Base-by-base conservation (phyloP, 176 grass and related monocot genomes). In the Cenchrus purpureus region DNA sequence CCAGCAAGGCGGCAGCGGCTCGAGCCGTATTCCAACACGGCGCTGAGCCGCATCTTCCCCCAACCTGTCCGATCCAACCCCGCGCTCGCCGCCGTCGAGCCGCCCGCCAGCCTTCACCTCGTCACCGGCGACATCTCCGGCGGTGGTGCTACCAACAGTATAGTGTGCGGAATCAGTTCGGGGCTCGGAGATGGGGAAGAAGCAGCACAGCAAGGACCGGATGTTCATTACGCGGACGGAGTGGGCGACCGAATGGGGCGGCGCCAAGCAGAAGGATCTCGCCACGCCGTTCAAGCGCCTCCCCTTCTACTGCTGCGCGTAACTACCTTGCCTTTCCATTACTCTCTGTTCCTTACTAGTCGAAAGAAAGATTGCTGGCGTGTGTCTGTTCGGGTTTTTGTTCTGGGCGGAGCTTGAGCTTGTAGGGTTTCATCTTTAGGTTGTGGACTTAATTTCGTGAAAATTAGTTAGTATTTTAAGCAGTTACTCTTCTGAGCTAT, bases 231-330 rank as follows among this genome's bases (percentile, higher is more conserved):
- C 96, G 42, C 69, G 80, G 81, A 98, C 96, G 40, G 95, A 98
- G 83, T 97, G 95, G 95, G 92, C 92, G 57, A 97, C 95, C 10
- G 96, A 98, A 84, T 98, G 96, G 93, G 96, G 96, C 72, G 96
- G 96, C 78, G 96, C 96, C 71, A 98, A 95, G 73, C 60, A 94
- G 67, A 98, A 95, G 84, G 93, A 94, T 32, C 74, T 75, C 25
- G 82, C 78, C 80, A 55, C 73, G 28, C 93, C 91, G 71, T 98
- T 94, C 89, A 95, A 98, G 85, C 91, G 91, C 65, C 89, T 98
- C 51, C 96, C 96, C 46, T 98, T 98, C 87, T 95, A 98, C 83
- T 98, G 96, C 89, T 98, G 96, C 89, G 91, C 93, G 91, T 98
- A 92, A 85, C 42, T 85, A 25, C 12, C 57, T 73, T 81, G 11